A percentile compares a stretch with the other conserved stretches of the same genome.
phyloP scores from a whole-genome alignment of 306 rosid species.

The Bauhinia variegata region DNA sequence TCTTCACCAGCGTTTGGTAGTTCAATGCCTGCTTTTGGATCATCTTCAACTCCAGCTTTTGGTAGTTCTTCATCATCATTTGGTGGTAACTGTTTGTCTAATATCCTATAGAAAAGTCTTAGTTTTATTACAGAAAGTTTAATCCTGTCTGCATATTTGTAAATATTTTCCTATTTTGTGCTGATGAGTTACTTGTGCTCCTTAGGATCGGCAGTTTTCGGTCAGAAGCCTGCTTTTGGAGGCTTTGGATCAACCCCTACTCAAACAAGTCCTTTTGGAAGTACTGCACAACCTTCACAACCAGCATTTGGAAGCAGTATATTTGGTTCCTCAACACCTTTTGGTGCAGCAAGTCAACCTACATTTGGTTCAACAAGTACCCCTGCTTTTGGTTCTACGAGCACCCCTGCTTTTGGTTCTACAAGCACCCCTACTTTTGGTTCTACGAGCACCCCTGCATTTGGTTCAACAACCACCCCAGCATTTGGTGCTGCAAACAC shows the following conservation, averaged over 20 bases:
- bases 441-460: slow-evolving; percentile 46
- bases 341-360: slow-evolving; percentile 68
- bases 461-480: slow-evolving; percentile 49
- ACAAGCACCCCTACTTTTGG: slow-evolving; percentile 55
- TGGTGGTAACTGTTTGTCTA: slow-evolving; percentile 49
- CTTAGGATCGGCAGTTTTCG: slow-evolving; percentile 73
- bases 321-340: slow-evolving; percentile 84
- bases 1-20: slow-evolving; percentile 79
- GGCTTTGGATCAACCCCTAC: slow-evolving; percentile 77
- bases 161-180: too few relatives aligned
- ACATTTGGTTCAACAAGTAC: slow-evolving; percentile 53
- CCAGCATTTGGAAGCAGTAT: slow-evolving; percentile 86
- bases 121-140: too few relatives aligned
- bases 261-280: slow-evolving; percentile 81
- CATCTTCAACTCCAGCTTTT: slow-evolving; percentile 75
- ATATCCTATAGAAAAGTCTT: background rate
- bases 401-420: slow-evolving; percentile 56
- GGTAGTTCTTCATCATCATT: slow-evolving; percentile 63
- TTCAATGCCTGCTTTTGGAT: slow-evolving; percentile 70
- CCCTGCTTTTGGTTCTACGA: slow-evolving; percentile 53
- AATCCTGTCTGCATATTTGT: too few relatives aligned
- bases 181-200: background rate
- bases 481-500: slow-evolving; percentile 41
- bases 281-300: slow-evolving; percentile 71
- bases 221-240: slow-evolving; percentile 86